These are phyloP conservation scores for Pythium rhizo-oryzae DNA, from an alignment of 352 stramenopile species.

Conservation along the genomic window DNA sequence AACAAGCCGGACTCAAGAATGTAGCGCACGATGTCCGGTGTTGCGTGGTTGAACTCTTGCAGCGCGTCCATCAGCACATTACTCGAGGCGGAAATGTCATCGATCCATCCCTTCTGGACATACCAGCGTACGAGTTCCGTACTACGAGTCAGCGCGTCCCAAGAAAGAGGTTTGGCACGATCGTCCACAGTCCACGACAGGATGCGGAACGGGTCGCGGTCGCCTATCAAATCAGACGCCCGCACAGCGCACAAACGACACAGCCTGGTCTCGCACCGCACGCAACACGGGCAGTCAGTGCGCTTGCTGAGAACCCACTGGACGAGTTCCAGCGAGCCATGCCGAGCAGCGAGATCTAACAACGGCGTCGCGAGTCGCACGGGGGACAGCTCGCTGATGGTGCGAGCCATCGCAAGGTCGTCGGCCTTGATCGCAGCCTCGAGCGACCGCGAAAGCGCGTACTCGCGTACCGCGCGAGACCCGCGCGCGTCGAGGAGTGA, in stretches of 20 bases:
- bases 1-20: no score
- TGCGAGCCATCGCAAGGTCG: neutral
- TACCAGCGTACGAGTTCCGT: neutral
- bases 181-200: no score
- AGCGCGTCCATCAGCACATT: no score
- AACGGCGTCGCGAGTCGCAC: neutral
- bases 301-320: neutral
- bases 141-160: neutral
- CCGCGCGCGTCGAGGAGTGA: neutral
- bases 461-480: neutral
- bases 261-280: no score
- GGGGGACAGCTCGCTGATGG: neutral
- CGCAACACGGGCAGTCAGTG: no score
- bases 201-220: no score
- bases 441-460: neutral
- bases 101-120: neutral
- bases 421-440: neutral
- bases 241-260: no score
- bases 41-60: no score
- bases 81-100: no score
- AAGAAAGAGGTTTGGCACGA: no score
- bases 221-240: no score
- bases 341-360: neutral
- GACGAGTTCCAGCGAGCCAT: constrained; percentile 8
- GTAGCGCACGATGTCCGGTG: no score